Evolutionary conservation across 2,329 filamentous ascomycete species (phyloP).

Genomic region (Fusarium sp.): DNA sequence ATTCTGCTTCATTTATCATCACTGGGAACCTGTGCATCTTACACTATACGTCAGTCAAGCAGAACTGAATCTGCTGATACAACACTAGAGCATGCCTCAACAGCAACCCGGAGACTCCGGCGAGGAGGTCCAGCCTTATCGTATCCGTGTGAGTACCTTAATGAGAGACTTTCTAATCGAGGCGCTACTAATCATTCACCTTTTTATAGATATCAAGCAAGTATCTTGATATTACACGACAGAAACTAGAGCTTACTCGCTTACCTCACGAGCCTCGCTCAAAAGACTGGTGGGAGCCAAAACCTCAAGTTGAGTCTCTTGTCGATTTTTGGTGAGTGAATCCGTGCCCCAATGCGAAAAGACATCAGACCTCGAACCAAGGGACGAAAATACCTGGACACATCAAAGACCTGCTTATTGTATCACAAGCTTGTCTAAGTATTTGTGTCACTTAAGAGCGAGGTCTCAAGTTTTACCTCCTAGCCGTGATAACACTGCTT

Average conservation of each 20-base stretch:
- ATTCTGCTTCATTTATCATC: not conserved
- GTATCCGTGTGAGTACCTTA: slow-evolving; percentile 64
- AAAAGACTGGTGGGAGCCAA: slow-evolving; percentile 69
- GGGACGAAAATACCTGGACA: no score
- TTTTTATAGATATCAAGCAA: slow-evolving; percentile 69
- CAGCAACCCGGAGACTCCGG: slow-evolving; percentile 44
- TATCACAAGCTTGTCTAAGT: no score
- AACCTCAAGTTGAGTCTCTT: slow-evolving; percentile 71
- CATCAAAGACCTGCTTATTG: no score
- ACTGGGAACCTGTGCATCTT: not conserved
- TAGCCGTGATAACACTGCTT: not conserved
- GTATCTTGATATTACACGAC: slow-evolving; percentile 74
- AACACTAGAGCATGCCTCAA: slow-evolving; percentile 22
- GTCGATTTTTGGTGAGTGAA: slow-evolving; percentile 71
- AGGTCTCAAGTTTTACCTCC: no score
- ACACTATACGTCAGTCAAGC: slow-evolving; percentile 4
- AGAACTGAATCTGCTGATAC: slow-evolving; percentile 6
- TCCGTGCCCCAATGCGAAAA: not conserved
- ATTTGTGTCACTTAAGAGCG: no score
- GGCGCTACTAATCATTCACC: slow-evolving; percentile 44
- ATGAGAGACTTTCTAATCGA: not conserved
- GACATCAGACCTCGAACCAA: no score
- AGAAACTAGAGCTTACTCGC: slow-evolving; percentile 75
- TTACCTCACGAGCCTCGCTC: slow-evolving; percentile 70
- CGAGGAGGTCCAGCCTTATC: slow-evolving; percentile 66